Conservation (phyloP, 2,329 filamentous ascomycete genomes). For the Fusarium citri region DNA sequence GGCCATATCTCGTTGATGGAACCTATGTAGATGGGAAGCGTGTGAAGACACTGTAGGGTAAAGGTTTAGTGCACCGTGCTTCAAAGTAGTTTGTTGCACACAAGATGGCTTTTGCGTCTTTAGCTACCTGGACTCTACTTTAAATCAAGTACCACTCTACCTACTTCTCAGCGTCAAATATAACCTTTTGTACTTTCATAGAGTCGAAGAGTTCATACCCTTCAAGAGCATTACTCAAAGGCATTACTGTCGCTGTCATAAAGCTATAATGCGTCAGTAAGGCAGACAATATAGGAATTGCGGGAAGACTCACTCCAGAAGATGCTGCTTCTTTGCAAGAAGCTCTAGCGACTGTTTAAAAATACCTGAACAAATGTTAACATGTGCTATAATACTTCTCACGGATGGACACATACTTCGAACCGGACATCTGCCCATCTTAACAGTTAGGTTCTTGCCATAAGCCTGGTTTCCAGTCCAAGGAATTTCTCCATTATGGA, state of each 20-base stretch:
- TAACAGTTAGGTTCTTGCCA: constrained; percentile 72
- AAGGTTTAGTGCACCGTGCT: no score
- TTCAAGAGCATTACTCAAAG: constrained; percentile 69
- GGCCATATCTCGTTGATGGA: constrained; percentile 15
- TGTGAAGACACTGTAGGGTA: constrained; percentile 12
- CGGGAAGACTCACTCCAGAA: constrained; percentile 6
- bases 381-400: rapidly evolving
- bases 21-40: constrained; percentile 10
- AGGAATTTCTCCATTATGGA: constrained; percentile 75
- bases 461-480: constrained; percentile 71
- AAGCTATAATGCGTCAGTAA: constrained; percentile 61
- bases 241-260: constrained; percentile 78
- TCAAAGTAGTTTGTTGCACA: no score
- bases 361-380: constrained; percentile 50
- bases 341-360: constrained; percentile 18
- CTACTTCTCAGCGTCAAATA: constrained; percentile 61
- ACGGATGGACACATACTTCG: constrained; percentile 53
- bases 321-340: constrained; percentile 29
- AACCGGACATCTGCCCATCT: constrained; percentile 79
- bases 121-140: no score
- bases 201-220: constrained; percentile 76
- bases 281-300: rapidly evolving
- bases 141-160: no score
- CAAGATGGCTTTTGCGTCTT: no score
- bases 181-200: constrained; percentile 76